Percentiles rank a stretch among this genome's conserved stretches.
These are phyloP conservation scores for Mycena venus DNA, from an alignment of 768 basidiomycete species.

Conservation along the genomic window DNA sequence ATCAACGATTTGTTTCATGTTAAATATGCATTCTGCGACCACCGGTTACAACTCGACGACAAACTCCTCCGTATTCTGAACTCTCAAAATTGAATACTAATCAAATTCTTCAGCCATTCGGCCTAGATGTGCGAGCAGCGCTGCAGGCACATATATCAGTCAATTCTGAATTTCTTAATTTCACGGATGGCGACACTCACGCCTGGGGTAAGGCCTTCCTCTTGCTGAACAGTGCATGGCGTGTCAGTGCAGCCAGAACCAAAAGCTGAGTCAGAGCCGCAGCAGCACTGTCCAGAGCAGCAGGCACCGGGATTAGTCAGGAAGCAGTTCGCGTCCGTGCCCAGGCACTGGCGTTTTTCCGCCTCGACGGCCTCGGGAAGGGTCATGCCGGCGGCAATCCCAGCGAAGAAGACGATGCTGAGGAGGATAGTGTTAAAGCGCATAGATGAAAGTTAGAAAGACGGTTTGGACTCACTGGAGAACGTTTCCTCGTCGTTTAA, in stretches of 20 bases:
- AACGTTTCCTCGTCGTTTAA: neutral
- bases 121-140: neutral
- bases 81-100: too few species aligned
- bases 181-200: slow-evolving; percentile 20
- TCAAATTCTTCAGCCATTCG: too few species aligned
- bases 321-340: neutral
- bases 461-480: neutral
- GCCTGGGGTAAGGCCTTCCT: neutral
- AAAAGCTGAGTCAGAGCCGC: neutral
- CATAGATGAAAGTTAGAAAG: neutral
- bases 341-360: neutral
- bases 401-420: neutral
- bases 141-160: neutral
- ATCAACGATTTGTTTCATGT: too few species aligned
- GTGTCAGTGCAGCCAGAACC: neutral
- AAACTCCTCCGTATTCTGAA: too few species aligned
- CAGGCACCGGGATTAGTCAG: neutral
- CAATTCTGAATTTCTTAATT: neutral
- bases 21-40: too few species aligned
- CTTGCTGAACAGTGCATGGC: neutral
- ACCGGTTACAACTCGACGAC: too few species aligned
- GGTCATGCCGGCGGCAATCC: neutral
- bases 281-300: slow-evolving; percentile 8
- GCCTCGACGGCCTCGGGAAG: slow-evolving; percentile 17
- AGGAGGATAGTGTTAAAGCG: slow-evolving; percentile 1